Evolutionary conservation across 345 rosid genomes (phyloP), one percentile per base, ranked within the genome.

Genomic region (Camelina laxa): DNA sequence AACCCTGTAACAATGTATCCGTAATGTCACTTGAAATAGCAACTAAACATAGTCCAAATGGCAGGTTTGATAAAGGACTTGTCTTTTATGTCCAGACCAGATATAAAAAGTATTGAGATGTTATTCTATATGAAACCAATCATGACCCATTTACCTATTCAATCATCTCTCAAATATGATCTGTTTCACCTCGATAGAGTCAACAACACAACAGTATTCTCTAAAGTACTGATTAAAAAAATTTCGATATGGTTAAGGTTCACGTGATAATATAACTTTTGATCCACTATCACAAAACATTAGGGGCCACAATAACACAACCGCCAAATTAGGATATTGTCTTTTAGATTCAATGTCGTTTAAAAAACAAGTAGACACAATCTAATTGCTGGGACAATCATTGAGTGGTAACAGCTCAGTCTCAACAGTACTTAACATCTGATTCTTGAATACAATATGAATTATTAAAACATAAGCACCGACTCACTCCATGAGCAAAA

Each of bases 1-100:
- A 93, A 93, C 31, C 97, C 98, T 93, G 67, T 47, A 36, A 60
- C 41, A 1, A 57, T 1, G 0, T 4, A 27, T 27, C 30, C 30
- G 30, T 27, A 38, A 38, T 38, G 13, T 38, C 41, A 38, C 41
- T 9, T 38, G 41, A 38, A 38, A 9, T 3, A 3, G 14, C 14
- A 39, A 39, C 42, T 11, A 39, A 39, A 54, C 59, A 54, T 24
- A 54, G 17, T 22, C 10, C 9, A 54, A 24, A 13, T 54, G 36
- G 8, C 36, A 24, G 17, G 36, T 47, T 45, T n/a, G 11, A 57
- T 35, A 19, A 12, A 30, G 2, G 2, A 42, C 45, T 42, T 3
- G 17, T 16, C 44, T 11, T 0, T 65, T 30, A 30, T 6, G 19
- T 30, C 6, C 24, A 15, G 17, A 71, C 58, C 16, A 48, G 9